A percentile compares a stretch with the other conserved stretches of the same genome.
Evolutionary conservation across 1,284 basidiomycete genomes (phyloP).

Genomic region (Trametes polyzona): DNA sequence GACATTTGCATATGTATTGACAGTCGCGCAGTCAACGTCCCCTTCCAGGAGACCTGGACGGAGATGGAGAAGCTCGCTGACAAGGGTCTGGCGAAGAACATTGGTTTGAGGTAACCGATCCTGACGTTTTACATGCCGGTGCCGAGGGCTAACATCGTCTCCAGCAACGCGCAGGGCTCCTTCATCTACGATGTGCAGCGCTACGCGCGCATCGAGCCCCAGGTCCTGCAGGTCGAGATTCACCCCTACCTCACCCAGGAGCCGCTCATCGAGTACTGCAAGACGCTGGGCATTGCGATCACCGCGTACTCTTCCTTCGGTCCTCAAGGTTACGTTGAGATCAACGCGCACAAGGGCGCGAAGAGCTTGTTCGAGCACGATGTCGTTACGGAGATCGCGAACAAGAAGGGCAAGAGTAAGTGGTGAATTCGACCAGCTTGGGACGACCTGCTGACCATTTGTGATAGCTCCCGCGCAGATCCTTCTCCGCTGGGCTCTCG

Average conservation of each 20-base stretch:
- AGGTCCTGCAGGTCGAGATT: constrained; percentile 77
- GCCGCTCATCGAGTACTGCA: constrained; percentile 60
- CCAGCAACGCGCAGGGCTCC: constrained; percentile 67
- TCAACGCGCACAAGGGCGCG: constrained; percentile 56
- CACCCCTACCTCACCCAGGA: constrained; percentile 81
- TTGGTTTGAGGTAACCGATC: constrained; percentile 61
- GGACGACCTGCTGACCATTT: not conserved
- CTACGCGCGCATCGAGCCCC: constrained; percentile 73
- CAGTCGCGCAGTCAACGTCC: constrained; percentile 53
- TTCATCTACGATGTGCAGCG: constrained; percentile 68
- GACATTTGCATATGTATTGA: not conserved
- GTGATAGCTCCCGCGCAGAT: constrained; percentile 61
- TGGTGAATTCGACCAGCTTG: no score
- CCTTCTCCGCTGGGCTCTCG: constrained; percentile 79
- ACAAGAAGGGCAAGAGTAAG: constrained; percentile 38
- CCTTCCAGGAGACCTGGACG: constrained; percentile 76
- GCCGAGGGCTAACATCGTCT: not conserved
- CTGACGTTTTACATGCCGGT: not conserved
- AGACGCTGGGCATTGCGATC: constrained; percentile 65
- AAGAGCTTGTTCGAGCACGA: constrained; percentile 58
- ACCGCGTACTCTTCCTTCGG: constrained; percentile 85
- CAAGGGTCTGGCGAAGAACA: constrained; percentile 70
- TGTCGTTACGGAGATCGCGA: constrained; percentile 50
- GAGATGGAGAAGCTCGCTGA: constrained; percentile 79
- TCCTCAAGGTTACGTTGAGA: constrained; percentile 68